Evolutionary conservation across 1,284 basidiomycete genomes (phyloP).

Genomic region (Kwoniella shivajii): DNA sequence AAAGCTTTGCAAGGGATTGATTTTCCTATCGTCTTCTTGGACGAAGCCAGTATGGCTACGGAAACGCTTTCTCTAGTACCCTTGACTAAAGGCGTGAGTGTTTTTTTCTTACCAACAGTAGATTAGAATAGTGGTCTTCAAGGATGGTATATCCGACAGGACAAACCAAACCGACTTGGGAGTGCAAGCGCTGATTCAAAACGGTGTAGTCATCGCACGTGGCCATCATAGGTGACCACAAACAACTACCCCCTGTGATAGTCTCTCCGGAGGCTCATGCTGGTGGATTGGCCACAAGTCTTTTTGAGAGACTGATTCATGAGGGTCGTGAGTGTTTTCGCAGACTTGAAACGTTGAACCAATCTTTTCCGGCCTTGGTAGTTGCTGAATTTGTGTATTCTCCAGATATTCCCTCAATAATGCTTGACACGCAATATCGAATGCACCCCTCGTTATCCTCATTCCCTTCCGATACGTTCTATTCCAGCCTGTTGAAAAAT

Average conservation of each 20-base stretch:
- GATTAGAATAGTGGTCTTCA: not conserved
- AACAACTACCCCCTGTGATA: slow-evolving; percentile 91
- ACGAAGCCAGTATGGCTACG: slow-evolving; percentile 94
- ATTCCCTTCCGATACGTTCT: slow-evolving; percentile 84
- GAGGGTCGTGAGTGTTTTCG: slow-evolving; percentile 66
- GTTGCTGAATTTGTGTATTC: not conserved
- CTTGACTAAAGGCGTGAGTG: slow-evolving; percentile 80
- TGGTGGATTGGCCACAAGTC: slow-evolving; percentile 72
- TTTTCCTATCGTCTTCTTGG: slow-evolving; percentile 90
- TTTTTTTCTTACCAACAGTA: not conserved
- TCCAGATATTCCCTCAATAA: slow-evolving; percentile 69
- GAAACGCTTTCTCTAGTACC: slow-evolving; percentile 85
- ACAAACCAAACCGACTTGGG: too few relatives aligned
- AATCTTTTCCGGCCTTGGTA: not conserved
- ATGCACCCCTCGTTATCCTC: slow-evolving; percentile 89
- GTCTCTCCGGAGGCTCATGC: slow-evolving; percentile 68
- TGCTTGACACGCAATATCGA: slow-evolving; percentile 90
- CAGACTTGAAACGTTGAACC: not conserved
- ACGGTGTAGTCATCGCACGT: slow-evolving; percentile 69
- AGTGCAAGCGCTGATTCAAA: not conserved
- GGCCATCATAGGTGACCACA: slow-evolving; percentile 91
- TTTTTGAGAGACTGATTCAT: slow-evolving; percentile 84
- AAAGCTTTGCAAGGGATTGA: slow-evolving; percentile 62
- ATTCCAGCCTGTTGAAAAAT: slow-evolving; percentile 68
- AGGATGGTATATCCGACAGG: too few relatives aligned